Percentiles rank a stretch among this genome's conserved stretches.
Conservation (phyloP, 2,329 filamentous ascomycete species). For the Berkeleyomyces rouxiae region DNA sequence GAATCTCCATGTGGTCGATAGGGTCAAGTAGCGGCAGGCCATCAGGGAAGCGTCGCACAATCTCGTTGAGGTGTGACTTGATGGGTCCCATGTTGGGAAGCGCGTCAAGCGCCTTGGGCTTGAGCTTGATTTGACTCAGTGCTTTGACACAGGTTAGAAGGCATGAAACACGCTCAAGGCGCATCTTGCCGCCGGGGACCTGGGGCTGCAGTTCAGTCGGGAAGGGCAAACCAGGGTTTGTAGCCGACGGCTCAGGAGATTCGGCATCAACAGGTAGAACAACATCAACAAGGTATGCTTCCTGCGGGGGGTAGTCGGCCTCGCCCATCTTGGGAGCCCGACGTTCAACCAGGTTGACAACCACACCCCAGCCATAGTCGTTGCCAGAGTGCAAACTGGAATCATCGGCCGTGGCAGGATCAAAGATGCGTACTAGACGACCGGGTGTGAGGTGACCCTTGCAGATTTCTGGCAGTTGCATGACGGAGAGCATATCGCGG, state of each 20-base stretch:
- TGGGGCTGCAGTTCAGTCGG: constrained; percentile 49
- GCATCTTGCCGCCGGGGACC: constrained; percentile 45
- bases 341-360: constrained; percentile 56
- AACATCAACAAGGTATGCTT: constrained; percentile 71
- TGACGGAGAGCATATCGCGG: constrained; percentile 78
- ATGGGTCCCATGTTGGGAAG: constrained; percentile 27
- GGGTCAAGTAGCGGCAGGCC: constrained; percentile 80
- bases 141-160: constrained; percentile 71
- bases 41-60: constrained; percentile 78
- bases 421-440: constrained; percentile 74
- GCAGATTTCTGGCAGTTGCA: constrained; percentile 80
- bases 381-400: constrained; percentile 27
- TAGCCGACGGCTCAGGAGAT: constrained; percentile 24
- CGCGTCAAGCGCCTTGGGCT: constrained; percentile 11
- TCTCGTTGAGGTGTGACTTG: constrained; percentile 57
- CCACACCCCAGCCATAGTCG: constrained; percentile 90
- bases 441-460: constrained; percentile 72
- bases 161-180: constrained; percentile 72
- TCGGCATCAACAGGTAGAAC: constrained; percentile 44
- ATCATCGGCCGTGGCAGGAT: constrained; percentile 26
- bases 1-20: constrained; percentile 90
- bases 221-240: constrained; percentile 25
- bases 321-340: constrained; percentile 48
- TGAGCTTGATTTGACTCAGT: constrained; percentile 64
- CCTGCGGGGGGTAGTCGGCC: constrained; percentile 54